Evolutionary conservation across 2,329 filamentous ascomycete species (phyloP).

Genomic region (Diplodia sapinea): DNA sequence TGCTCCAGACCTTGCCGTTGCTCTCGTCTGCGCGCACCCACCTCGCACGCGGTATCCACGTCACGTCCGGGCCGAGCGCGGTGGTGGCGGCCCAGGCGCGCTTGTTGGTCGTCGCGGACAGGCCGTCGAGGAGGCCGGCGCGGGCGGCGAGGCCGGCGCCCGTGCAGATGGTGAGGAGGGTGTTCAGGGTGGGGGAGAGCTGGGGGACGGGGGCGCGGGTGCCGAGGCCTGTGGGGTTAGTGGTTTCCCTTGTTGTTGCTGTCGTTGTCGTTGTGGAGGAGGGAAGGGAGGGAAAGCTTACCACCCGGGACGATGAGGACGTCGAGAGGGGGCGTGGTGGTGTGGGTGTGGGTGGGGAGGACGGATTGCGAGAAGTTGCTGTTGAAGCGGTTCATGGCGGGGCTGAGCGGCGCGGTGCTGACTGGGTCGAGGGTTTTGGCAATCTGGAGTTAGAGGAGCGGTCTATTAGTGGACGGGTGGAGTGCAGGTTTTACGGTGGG

Average conservation of each 20-base stretch:
- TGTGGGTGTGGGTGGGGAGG: conserved; percentile 63
- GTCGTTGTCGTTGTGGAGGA: not conserved
- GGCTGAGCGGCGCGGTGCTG: conserved; percentile 38
- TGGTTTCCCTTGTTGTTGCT: not conserved
- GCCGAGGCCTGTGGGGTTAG: conserved; percentile 53
- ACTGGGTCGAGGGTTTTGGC: conserved; percentile 41
- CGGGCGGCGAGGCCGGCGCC: conserved; percentile 65
- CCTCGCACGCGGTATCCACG: conserved; percentile 66
- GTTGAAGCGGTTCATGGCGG: conserved; percentile 32
- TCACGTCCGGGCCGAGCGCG: conserved; percentile 47
- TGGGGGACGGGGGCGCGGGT: conserved; percentile 42
- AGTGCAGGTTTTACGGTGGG: too few species aligned
- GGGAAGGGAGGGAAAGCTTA: not conserved
- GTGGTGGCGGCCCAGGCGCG: conserved; percentile 58
- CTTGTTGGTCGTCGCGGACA: conserved; percentile 72
- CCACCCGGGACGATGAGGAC: conserved; percentile 51
- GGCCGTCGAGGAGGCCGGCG: conserved; percentile 65
- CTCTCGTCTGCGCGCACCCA: conserved; percentile 65
- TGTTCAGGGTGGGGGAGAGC: conserved; percentile 53
- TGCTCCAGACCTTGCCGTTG: conserved; percentile 64
- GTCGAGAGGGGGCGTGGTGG: conserved; percentile 58
- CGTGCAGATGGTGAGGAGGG: conserved; percentile 70
- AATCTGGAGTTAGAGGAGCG: conserved; percentile 29
- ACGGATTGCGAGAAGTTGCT: conserved; percentile 47
- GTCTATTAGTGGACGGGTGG: not conserved